phyloP scores from a whole-genome alignment of 192 early-diverging fungal species.

The Helicostylum pulchrum region DNA sequence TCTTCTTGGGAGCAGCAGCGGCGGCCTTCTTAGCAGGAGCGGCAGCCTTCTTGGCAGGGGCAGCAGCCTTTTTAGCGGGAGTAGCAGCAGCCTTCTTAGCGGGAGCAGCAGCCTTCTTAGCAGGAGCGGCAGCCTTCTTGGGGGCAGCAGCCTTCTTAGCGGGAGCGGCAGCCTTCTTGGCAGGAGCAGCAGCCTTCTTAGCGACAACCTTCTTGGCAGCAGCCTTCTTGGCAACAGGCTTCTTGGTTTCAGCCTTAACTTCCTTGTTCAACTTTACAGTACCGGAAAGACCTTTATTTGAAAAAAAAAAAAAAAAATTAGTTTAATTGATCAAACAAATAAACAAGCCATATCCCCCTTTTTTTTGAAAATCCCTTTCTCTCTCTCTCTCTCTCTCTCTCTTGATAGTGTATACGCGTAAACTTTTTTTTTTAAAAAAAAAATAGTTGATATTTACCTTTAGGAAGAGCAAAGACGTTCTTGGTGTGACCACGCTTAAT shows the following conservation, averaged over 20 bases:
- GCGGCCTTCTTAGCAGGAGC: constrained; percentile 42
- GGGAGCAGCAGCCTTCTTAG: constrained; percentile 40
- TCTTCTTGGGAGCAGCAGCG: constrained; percentile 39
- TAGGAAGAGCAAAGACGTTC: constrained; percentile 63
- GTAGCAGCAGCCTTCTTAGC: constrained; percentile 31
- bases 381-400: not conserved
- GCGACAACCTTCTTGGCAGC: constrained; percentile 44
- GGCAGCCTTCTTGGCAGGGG: constrained; percentile 20
- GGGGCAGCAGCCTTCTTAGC: constrained; percentile 26
- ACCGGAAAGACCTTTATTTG: constrained; percentile 45
- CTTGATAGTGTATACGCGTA: not conserved
- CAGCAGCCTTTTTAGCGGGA: constrained; percentile 32
- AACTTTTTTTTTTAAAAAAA: not conserved
- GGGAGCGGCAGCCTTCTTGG: constrained; percentile 50
- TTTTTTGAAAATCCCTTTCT: too few relatives aligned
- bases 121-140: constrained; percentile 29
- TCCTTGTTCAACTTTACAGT: constrained; percentile 63
- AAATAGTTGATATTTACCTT: constrained; percentile 43
- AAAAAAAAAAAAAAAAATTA: not conserved
- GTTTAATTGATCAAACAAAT: not conserved
- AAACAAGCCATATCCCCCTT: not conserved
- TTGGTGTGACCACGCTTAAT: constrained; percentile 58
- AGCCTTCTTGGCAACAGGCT: constrained; percentile 33
- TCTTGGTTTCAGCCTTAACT: constrained; percentile 43
- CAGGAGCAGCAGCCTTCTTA: constrained; percentile 10